These are phyloP conservation scores for Gymnopus androsaceus DNA, from an alignment of 1,284 basidiomycete genomes.

Conservation along the genomic window DNA sequence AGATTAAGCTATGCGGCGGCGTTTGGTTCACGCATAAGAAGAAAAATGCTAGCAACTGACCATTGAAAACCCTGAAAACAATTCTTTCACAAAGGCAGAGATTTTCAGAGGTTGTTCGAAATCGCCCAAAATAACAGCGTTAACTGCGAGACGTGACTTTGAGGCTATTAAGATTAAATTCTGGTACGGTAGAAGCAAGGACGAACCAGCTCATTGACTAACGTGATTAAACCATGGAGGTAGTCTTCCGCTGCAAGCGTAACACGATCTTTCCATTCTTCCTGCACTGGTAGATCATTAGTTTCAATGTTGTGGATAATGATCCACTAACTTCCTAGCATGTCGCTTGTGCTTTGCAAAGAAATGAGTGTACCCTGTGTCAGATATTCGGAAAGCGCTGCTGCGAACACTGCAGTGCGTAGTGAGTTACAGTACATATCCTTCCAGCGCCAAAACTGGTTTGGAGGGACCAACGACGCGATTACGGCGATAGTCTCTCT, in stretches of 20 bases:
- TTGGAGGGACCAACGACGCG: conserved; percentile 58
- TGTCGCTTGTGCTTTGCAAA: conserved; percentile 49
- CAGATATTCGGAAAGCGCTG: conserved; percentile 69
- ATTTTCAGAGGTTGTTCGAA: conserved; percentile 81
- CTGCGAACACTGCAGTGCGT: conserved; percentile 64
- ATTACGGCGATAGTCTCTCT: conserved; percentile 52
- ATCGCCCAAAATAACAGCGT: conserved; percentile 80
- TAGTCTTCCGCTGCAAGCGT: conserved; percentile 78
- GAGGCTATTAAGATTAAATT: conserved; percentile 3
- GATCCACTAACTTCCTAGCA: conserved; percentile 64
- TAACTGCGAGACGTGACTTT: conserved; percentile 81
- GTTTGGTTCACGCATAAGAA: conserved; percentile 13
- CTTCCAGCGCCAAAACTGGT: conserved; percentile 83
- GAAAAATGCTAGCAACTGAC: conserved; percentile 35
- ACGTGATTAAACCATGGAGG: conserved; percentile 77
- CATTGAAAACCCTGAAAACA: conserved; percentile 84
- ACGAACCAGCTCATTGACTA: conserved; percentile 81
- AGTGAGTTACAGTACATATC: conserved; percentile 75
- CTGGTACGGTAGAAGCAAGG: neutral
- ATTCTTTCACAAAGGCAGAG: conserved; percentile 78
- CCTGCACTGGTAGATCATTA: conserved; percentile 53
- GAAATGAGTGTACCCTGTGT: conserved; percentile 61
- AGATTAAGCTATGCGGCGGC: conserved; percentile 66
- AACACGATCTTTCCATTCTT: conserved; percentile 71
- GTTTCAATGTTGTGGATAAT: conserved; percentile 14